These are phyloP conservation scores for Raffaelea deltoideospora DNA, from an alignment of 2,329 filamentous ascomycete species.

Conservation along the genomic window DNA sequence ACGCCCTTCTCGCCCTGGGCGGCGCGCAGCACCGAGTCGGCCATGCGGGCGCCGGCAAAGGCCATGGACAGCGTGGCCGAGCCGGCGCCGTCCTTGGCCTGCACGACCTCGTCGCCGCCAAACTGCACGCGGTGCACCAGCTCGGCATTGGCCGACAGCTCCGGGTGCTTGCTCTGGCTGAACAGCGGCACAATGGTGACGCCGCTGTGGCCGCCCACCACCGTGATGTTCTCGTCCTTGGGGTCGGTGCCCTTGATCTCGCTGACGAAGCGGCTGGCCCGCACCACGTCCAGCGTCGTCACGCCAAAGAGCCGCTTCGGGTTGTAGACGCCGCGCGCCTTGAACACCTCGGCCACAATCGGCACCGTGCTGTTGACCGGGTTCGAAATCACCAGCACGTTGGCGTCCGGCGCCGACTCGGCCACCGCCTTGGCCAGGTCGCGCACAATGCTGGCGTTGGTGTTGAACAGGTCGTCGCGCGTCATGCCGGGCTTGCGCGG, in stretches of 20 bases:
- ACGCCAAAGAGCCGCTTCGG: constrained; percentile 98
- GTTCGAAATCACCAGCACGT: constrained; percentile 96
- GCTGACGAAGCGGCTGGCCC: constrained; percentile 93
- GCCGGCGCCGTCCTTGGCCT: constrained; percentile 96
- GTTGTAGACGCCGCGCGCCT: constrained; percentile 91
- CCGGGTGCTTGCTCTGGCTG: constrained; percentile 78
- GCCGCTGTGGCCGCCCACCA: constrained; percentile 93
- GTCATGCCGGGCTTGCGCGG: constrained; percentile 99
- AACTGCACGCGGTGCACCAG: constrained; percentile 96
- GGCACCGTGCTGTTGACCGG: constrained; percentile 99
- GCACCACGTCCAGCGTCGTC: constrained; percentile 97
- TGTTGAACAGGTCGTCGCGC: constrained; percentile 99
- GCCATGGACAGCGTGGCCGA: constrained; percentile 98
- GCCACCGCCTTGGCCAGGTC: constrained; percentile 93
- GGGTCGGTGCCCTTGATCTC: constrained; percentile 87
- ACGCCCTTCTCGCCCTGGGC: constrained; percentile 88
- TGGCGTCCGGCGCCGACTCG: constrained; percentile 77
- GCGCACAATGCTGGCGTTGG: constrained; percentile 98
- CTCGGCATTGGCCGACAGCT: constrained; percentile 61
- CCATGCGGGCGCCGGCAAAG: constrained; percentile 73
- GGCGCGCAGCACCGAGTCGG: constrained; percentile 87
- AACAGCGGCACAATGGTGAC: constrained; percentile 97
- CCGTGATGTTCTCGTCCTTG: constrained; percentile 83
- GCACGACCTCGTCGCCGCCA: constrained; percentile 96
- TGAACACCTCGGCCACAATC: constrained; percentile 95